Base-by-base conservation (phyloP, 1,139 yeast species). In the Taphrina pruni region DNA sequence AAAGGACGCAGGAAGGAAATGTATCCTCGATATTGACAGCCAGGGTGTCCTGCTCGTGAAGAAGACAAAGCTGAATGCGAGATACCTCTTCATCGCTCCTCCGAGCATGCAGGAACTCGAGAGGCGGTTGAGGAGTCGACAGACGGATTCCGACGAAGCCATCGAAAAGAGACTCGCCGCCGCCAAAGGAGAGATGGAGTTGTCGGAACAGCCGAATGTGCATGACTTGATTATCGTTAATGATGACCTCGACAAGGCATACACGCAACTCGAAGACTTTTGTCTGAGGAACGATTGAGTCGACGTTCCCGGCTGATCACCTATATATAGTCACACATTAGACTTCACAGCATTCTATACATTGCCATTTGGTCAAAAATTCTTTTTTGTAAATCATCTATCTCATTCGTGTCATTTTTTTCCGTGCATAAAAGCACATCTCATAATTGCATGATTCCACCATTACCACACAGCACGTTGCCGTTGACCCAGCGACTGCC, bases 21-120 rank as follows among this genome's bases (percentile, higher is more conserved):
- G 99, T 81, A 87, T 94, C 73, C 84, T 94, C 77, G 99, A 94
- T 79, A 94, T 94, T 75, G 99, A 94, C 84, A 92, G 93, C 97
- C 98, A 95, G 73, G 99, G 99, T 73, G 99, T 94, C 75, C 88
- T 89, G 81, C 84, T 91, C 17, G 97, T 94, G 74, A 95, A 95
- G 81, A 81, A 84, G 69, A 87, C 97, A 20, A 86, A 86, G 74
- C 83, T 94, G 75, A 86, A 90, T 75, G 97, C 99, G 60, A 85
- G 93, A 78, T 94, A 81, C 79, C 81, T 95, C 74, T 94, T 95
- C 77, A 79, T 94, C 73, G 89, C 97, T 62, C 99, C 99, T 57
- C 99, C 99, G 35, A 88, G 95, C 45, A 81, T 92, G 74, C 97
- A 89, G 68, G 86, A 83, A 70, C 85, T 94, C 76, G 86, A 86